Evolutionary conservation across 495 filamentous ascomycete species (phyloP).

Genomic region (Neurospora hispaniola): DNA sequence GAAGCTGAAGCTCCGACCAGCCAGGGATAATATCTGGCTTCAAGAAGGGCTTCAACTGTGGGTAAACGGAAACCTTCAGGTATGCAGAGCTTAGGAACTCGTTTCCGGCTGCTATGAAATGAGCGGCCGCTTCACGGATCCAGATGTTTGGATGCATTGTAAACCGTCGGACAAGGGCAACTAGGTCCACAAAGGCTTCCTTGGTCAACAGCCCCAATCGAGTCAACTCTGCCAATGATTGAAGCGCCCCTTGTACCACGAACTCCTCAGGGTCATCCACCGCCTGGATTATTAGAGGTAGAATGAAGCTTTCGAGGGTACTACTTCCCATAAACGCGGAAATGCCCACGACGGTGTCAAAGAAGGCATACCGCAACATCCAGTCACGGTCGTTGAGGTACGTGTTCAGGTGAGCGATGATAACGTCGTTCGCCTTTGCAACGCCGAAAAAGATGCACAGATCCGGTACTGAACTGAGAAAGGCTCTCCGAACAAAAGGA

Average conservation of each 20-base stretch:
- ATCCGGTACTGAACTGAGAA: slow-evolving; percentile 85
- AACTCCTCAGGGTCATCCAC: slow-evolving; percentile 91
- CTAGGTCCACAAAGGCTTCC: slow-evolving; percentile 75
- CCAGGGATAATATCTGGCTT: slow-evolving; percentile 49
- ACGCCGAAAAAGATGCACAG: slow-evolving; percentile 95
- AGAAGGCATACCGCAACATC: slow-evolving; percentile 94
- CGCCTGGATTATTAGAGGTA: slow-evolving; percentile 95
- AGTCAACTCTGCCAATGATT: slow-evolving; percentile 83
- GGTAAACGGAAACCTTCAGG: slow-evolving; percentile 67
- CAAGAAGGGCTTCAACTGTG: slow-evolving; percentile 72
- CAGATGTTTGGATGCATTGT: slow-evolving; percentile 89
- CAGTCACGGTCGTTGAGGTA: slow-evolving; percentile 96
- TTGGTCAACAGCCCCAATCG: slow-evolving; percentile 78
- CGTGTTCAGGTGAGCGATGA: slow-evolving; percentile 91
- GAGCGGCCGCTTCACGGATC: slow-evolving; percentile 81
- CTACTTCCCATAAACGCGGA: slow-evolving; percentile 79
- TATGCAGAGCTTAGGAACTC: slow-evolving; percentile 75
- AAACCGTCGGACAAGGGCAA: slow-evolving; percentile 70
- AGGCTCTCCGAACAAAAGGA: slow-evolving; percentile 80
- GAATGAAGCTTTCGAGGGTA: slow-evolving; percentile 87
- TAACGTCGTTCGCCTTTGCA: slow-evolving; percentile 79
- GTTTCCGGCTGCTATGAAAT: slow-evolving; percentile 68
- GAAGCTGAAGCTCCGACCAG: slow-evolving; percentile 61
- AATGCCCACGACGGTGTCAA: slow-evolving; percentile 90
- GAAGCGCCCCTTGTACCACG: slow-evolving; percentile 82